Conservation (phyloP, 306 rosid genomes). For the Mimosa bimucronata region DNA sequence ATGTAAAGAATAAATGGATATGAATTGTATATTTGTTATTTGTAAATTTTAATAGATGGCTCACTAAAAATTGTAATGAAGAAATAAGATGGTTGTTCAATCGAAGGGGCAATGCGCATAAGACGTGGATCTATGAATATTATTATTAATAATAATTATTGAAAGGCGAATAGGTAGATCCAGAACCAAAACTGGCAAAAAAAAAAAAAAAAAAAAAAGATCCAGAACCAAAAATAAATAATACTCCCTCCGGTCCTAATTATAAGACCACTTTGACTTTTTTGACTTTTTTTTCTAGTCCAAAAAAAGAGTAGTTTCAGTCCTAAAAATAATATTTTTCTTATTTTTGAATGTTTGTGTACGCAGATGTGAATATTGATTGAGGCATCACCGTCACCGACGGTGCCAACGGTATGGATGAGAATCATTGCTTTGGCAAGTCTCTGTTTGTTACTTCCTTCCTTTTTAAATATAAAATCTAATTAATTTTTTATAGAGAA, state of each 20-base stretch:
- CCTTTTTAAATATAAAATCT: too few species aligned
- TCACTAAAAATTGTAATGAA: neutral
- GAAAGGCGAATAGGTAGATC: neutral
- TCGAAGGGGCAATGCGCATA: neutral
- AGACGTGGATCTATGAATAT: neutral
- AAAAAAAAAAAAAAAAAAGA: too few species aligned
- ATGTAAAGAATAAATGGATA: neutral
- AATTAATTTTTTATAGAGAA: too few species aligned
- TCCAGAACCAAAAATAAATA: neutral
- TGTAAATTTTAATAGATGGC: neutral
- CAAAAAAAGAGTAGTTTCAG: too few species aligned
- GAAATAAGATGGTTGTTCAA: neutral
- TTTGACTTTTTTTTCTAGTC: too few species aligned
- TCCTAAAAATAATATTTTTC: too few species aligned
- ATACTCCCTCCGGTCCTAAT: too few species aligned
- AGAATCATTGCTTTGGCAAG: neutral
- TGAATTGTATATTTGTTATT: neutral
- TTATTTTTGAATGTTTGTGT: neutral
- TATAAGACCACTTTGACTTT: too few species aligned
- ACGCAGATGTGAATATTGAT: neutral
- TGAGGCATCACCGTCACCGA: constrained; percentile 8
- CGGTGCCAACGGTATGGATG: neutral
- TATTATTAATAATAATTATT: neutral
- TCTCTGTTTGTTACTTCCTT: neutral
- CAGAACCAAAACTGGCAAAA: too few species aligned